Evolutionary conservation across 2,329 filamentous ascomycete species (phyloP).

Genomic region (Trichoderma sp.): DNA sequence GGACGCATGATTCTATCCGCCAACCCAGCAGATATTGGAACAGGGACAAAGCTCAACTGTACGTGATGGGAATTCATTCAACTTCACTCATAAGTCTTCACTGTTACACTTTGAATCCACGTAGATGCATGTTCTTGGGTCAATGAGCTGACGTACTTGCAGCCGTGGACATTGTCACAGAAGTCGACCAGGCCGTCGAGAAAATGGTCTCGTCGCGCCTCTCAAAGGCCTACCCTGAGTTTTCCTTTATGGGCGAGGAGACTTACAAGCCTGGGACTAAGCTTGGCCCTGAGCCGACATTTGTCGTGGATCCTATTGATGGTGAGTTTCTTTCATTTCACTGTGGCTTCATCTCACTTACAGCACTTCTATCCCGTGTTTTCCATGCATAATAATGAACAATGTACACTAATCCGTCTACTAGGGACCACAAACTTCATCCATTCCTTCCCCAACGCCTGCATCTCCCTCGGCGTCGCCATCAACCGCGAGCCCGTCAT

Average conservation of each 20-base stretch:
- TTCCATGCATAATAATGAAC: not conserved
- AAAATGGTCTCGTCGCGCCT: constrained; percentile 61
- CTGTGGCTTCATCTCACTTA: not conserved
- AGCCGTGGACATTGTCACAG: constrained; percentile 72
- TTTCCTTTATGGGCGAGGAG: constrained; percentile 75
- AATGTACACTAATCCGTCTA: not conserved
- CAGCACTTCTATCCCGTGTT: not conserved
- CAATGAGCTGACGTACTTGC: constrained; percentile 24
- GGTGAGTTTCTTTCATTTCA: constrained; percentile 44
- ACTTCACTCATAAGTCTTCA: not conserved
- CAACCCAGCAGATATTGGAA: constrained; percentile 60
- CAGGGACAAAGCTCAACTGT: constrained; percentile 69
- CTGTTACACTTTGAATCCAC: not conserved
- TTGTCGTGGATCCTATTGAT: constrained; percentile 82
- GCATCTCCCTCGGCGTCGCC: constrained; percentile 75
- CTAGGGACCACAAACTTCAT: constrained; percentile 74
- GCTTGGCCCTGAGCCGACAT: constrained; percentile 70
- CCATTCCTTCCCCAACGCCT: constrained; percentile 74
- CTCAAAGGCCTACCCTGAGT: constrained; percentile 55
- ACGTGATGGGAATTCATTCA: constrained; percentile 33
- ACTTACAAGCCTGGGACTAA: constrained; percentile 69
- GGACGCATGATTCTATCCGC: constrained; percentile 66
- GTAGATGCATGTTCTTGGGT: not conserved
- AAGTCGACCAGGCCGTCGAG: constrained; percentile 69
- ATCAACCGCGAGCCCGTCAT: constrained; percentile 64